A percentile compares a stretch with the other conserved stretches of the same genome.
Conservation (phyloP, 257 asterid genomes). For the Gentiana straminea region DNA sequence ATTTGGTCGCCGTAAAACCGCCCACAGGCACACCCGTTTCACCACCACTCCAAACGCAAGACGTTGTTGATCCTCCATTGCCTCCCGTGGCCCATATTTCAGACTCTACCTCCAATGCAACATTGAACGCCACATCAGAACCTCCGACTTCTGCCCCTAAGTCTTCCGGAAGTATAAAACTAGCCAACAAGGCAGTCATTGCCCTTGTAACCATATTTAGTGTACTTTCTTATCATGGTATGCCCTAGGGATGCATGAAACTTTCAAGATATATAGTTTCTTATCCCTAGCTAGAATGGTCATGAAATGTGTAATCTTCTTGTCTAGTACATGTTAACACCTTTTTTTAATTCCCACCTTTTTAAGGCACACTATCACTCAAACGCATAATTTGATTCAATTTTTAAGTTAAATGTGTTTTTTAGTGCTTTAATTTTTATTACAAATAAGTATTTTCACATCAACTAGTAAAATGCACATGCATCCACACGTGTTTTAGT, state of each 20-base stretch:
- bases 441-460: no score
- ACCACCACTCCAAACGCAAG: conserved; percentile 11
- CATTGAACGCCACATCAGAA: neutral
- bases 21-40: conserved; percentile 9
- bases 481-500: no score
- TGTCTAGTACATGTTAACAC: no score
- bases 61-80: conserved; percentile 11
- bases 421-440: no score
- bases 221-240: neutral
- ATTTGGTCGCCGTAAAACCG: conserved; percentile 9
- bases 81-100: conserved; percentile 8
- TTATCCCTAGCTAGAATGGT: no score
- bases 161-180: neutral
- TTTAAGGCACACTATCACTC: no score
- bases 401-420: no score
- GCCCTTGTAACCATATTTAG: conserved; percentile 6
- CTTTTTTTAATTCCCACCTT: no score
- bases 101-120: neutral
- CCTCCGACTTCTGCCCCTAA: neutral
- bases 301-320: no score
- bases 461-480: no score
- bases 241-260: neutral
- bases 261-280: no score
- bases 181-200: neutral
- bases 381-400: no score